Evolutionary conservation across 1,284 basidiomycete species (phyloP).

Genomic region (Melampsora americana): DNA sequence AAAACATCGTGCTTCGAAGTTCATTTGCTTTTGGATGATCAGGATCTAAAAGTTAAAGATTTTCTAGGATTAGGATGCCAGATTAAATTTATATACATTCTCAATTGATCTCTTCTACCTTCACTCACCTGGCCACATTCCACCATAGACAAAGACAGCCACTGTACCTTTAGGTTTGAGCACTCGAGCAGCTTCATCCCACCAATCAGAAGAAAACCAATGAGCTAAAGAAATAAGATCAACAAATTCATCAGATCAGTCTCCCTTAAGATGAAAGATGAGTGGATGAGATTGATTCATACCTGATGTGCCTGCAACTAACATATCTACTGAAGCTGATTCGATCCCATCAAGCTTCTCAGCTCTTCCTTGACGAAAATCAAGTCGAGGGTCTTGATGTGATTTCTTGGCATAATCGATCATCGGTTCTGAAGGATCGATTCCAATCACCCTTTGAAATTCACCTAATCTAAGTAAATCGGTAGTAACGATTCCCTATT

Average conservation of each 20-base stretch:
- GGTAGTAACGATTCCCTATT: conserved; percentile 33
- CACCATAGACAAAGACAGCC: conserved; percentile 41
- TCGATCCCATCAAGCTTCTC: conserved; percentile 21
- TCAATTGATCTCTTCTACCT: background rate
- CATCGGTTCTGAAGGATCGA: conserved; percentile 40
- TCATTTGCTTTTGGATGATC: conserved; percentile 24
- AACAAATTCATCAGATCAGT: background rate
- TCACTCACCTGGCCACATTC: conserved; percentile 37
- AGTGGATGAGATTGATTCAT: background rate
- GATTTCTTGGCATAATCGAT: conserved; percentile 31
- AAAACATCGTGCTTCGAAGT: conserved; percentile 37
- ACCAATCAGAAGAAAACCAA: conserved; percentile 38
- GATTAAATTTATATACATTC: background rate
- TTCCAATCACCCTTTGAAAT: conserved; percentile 29
- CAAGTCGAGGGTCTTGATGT: background rate
- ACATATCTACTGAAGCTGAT: conserved; percentile 23
- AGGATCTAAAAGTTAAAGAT: conserved; percentile 7
- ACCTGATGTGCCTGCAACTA: conserved; percentile 34
- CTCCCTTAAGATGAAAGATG: background rate
- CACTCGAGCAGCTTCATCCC: conserved; percentile 28
- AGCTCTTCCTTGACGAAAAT: conserved; percentile 31
- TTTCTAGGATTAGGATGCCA: too few species aligned
- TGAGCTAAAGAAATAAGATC: conserved; percentile 11
- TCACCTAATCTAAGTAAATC: conserved; percentile 24
- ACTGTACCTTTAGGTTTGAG: conserved; percentile 35